Base-by-base conservation (phyloP, 768 basidiomycete genomes). In the Naganishia randhawae region DNA sequence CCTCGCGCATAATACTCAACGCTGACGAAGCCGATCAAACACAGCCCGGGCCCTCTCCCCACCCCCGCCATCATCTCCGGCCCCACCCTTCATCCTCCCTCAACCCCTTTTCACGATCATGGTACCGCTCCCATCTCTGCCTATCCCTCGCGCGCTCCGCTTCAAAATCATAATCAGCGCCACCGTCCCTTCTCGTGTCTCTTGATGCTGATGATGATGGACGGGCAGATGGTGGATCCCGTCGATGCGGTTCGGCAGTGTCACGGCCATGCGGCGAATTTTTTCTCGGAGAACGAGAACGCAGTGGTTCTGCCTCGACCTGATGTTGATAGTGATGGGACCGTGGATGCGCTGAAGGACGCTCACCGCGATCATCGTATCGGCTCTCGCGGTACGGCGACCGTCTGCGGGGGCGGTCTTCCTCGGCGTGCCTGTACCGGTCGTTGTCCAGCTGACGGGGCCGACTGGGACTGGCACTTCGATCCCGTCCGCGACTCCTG, bases 61-160 rank as follows among this genome's bases (percentile, higher is more conserved):
- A 48, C 45, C 25, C 45, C n/a, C 45, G 11, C 45, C 45, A 48
- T 48, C 45, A n/a, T n/a, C 45, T 22, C 7, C 45, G 45, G 25
- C 57, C 57, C 57, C 57, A 61, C 16, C 57, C 57, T 6, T 61
- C 57, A 41, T 39, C 57, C 27, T 37, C 57, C 32, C 27, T 41
- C 57, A 41, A 42, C n/a, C 69, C 69, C 33, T 65, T 64, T 16
- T 73, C 65, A 11, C 67, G 63, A 31, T 73, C 67, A 41, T 68
- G 61, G 39, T 63, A 29, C 19, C 35, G 41, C 48, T 72, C 69
- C 55, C 61, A 52, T 19, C 71, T 41, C 50, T 50, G 29, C 17
- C 66, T 55, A 45, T 67, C 66, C n/a, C 48, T 57, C 7, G 31
- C 67, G 32, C 70, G 25, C 19, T 71, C 66, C 39, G 45, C 42